Conservation (phyloP, 805 yeast species). For the Saccharomycopsis capsularis region DNA sequence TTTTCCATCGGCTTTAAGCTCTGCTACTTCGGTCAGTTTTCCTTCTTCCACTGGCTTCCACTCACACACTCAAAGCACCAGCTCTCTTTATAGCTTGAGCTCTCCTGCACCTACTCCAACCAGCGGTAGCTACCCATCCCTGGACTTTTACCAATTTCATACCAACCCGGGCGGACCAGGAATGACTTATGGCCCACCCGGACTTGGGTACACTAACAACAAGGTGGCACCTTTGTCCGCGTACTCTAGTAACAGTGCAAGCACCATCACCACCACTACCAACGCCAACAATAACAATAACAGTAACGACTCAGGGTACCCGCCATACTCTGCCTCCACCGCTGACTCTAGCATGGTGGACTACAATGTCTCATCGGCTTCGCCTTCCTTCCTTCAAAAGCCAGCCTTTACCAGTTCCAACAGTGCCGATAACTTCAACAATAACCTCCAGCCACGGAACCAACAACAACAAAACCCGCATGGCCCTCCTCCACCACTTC, state of each 20-base stretch:
- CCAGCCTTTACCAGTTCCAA: too few species aligned
- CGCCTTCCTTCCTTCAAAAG: too few species aligned
- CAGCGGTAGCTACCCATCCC: background rate
- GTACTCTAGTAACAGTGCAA: constrained; percentile 1
- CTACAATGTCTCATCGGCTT: too few species aligned
- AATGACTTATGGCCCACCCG: background rate
- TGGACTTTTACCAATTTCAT: constrained; percentile 1
- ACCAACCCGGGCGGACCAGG: constrained; percentile 1
- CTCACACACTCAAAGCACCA: constrained; percentile 1
- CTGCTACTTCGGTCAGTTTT: background rate
- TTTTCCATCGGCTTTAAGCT: constrained; percentile 7
- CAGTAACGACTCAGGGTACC: too few species aligned
- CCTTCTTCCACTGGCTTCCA: background rate
- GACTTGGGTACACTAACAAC: background rate
- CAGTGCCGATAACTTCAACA: too few species aligned
- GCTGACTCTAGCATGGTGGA: background rate
- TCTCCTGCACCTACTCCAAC: constrained; percentile 2
- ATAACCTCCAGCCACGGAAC: too few species aligned
- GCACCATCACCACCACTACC: background rate
- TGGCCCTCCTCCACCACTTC: too few species aligned
- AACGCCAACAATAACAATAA: background rate
- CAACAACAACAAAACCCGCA: too few species aligned
- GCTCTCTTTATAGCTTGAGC: constrained; percentile 1
- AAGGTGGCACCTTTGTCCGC: background rate
- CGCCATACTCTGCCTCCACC: background rate